phyloP scores from a whole-genome alignment of 768 basidiomycete species.

The Leccinum longicurvipes region DNA sequence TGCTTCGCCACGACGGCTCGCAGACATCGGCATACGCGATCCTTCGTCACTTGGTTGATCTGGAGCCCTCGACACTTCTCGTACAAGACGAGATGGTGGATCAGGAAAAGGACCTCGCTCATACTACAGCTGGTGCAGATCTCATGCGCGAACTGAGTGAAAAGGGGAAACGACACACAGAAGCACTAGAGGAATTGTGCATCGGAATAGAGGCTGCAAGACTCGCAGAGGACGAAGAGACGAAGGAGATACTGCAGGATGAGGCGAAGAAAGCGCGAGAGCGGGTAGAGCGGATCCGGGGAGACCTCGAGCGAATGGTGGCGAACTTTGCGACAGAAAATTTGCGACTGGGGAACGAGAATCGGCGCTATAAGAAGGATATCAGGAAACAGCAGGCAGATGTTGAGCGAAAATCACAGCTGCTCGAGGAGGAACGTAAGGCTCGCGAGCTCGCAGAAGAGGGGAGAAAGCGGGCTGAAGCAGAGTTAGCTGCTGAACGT shows the following conservation, averaged over 20 bases:
- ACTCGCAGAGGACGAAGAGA: conserved; percentile 43
- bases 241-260: conserved; percentile 38
- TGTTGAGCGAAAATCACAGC: conserved; percentile 13
- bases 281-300: conserved; percentile 40
- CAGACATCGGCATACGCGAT: conserved; percentile 42
- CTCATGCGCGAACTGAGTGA: conserved; percentile 47
- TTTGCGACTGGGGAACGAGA: conserved; percentile 26
- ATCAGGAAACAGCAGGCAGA: conserved; percentile 20
- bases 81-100: conserved; percentile 57
- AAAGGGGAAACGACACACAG: conserved; percentile 40
- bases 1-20: conserved; percentile 43
- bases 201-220: conserved; percentile 45
- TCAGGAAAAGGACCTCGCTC: conserved; percentile 41
- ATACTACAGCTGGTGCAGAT: conserved; percentile 52
- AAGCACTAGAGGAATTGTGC: conserved; percentile 44
- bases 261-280: conserved; percentile 40
- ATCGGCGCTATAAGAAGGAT: conserved; percentile 18
- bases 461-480: conserved; percentile 14
- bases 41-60: conserved; percentile 40
- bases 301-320: conserved; percentile 38
- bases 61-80: conserved; percentile 40
- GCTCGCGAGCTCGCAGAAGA: conserved; percentile 25
- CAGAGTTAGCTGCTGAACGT: conserved; percentile 17
- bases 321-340: conserved; percentile 37
- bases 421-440: conserved; percentile 25